Percentiles rank a stretch among this genome's conserved stretches.
These are phyloP conservation scores for Ceratorhiza oryzae-sativae DNA, from an alignment of 1,284 basidiomycete genomes.

Conservation along the genomic window DNA sequence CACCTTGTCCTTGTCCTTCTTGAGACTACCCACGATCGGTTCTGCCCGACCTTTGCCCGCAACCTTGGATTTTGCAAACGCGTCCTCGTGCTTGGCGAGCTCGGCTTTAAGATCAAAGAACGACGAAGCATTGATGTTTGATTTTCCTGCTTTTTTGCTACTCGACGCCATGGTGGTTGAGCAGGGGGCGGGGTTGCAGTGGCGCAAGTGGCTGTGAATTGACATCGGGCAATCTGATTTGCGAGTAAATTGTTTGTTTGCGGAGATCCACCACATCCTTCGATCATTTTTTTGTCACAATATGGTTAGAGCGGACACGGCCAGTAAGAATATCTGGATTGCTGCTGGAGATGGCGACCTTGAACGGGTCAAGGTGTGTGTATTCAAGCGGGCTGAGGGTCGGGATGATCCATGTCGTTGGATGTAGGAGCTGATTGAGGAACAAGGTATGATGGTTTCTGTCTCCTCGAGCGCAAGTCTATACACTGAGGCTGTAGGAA, in stretches of 20 bases:
- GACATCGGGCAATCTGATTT: neutral
- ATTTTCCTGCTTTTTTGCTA: slow-evolving; percentile 18
- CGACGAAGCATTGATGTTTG: slow-evolving; percentile 63
- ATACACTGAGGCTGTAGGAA: slow-evolving; percentile 52
- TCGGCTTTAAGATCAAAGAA: slow-evolving; percentile 81
- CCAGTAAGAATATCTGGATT: slow-evolving; percentile 84
- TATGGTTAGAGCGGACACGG: slow-evolving; percentile 22
- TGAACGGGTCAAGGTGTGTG: slow-evolving; percentile 51
- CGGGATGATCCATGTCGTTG: neutral
- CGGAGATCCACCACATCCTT: neutral
- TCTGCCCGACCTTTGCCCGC: slow-evolving; percentile 58
- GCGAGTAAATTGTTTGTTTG: neutral
- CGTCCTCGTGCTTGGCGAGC: slow-evolving; percentile 69
- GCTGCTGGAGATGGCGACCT: slow-evolving; percentile 87
- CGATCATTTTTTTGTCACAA: neutral
- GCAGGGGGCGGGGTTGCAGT: neutral
- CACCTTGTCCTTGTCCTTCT: slow-evolving; percentile 71
- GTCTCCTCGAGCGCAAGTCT: neutral
- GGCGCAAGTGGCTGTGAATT: slow-evolving; percentile 16
- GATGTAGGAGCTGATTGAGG: slow-evolving; percentile 65
- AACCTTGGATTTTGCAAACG: slow-evolving; percentile 65
- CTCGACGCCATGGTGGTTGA: slow-evolving; percentile 5
- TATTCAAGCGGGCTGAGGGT: neutral
- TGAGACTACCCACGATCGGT: slow-evolving; percentile 61
- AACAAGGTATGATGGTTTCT: slow-evolving; percentile 50